Evolutionary conservation across 129 eudicot species (phyloP).

Genomic region (Heracleum sosnowskyi): DNA sequence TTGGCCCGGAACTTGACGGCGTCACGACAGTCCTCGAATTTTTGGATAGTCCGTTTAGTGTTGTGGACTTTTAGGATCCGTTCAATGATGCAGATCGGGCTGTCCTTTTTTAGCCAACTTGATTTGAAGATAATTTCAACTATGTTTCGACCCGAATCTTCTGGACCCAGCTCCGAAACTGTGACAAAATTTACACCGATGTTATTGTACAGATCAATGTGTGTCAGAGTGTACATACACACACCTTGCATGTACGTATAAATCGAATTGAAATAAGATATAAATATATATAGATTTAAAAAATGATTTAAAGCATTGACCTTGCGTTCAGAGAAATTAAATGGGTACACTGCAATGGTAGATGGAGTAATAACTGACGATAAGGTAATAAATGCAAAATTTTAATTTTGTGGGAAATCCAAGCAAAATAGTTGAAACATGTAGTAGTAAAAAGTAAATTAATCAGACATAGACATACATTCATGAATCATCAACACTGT

Average conservation of each 20-base stretch:
- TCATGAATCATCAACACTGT: neutral
- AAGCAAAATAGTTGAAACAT: neutral
- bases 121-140: constrained; percentile 94
- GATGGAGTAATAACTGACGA: neutral
- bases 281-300: no score
- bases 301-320: neutral
- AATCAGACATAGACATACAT: no score
- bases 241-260: neutral
- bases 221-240: neutral
- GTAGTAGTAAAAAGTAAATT: neutral
- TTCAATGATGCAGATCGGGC: constrained; percentile 72
- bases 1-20: constrained; percentile 59
- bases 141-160: constrained; percentile 94
- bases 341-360: neutral
- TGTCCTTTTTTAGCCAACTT: constrained; percentile 82
- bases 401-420: neutral
- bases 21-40: constrained; percentile 77
- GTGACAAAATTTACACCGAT: neutral
- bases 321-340: neutral
- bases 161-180: constrained; percentile 82
- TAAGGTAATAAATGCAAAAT: neutral
- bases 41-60: constrained; percentile 86
- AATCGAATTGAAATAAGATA: no score
- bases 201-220: neutral
- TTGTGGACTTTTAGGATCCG: constrained; percentile 91